Evolutionary conservation across 345 rosid genomes (phyloP).

Genomic region (Tarenaya hassleriana): DNA sequence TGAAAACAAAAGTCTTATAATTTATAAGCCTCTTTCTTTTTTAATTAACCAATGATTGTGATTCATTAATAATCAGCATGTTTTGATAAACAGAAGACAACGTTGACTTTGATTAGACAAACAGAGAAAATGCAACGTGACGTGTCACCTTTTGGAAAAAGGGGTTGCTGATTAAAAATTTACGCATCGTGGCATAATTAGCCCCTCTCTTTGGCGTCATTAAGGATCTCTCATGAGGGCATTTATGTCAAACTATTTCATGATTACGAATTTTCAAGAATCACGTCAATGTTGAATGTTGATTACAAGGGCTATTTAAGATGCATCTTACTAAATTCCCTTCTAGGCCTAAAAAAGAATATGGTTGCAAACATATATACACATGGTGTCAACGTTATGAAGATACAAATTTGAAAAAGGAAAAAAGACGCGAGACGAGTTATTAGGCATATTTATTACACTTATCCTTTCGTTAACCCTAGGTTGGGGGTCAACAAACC

Average conservation of each 20-base stretch:
- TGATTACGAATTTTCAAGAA: too few relatives aligned
- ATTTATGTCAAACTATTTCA: too few relatives aligned
- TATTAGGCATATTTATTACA: constrained; percentile 39
- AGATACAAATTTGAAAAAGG: constrained; percentile 27
- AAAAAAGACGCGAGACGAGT: constrained; percentile 32
- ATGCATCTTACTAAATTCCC: too few relatives aligned
- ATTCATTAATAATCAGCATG: not conserved
- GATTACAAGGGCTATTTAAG: too few relatives aligned
- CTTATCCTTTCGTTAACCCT: constrained; percentile 32
- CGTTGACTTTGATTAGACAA: constrained; percentile 1
- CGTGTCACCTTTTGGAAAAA: constrained; percentile 9
- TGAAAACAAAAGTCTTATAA: too few relatives aligned
- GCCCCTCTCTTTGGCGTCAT: too few relatives aligned
- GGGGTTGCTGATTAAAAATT: not conserved
- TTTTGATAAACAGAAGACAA: too few relatives aligned
- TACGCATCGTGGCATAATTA: not conserved
- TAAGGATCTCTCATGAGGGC: too few relatives aligned
- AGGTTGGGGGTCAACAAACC: constrained; percentile 38
- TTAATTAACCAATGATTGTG: not conserved
- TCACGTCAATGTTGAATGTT: too few relatives aligned
- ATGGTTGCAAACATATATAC: too few relatives aligned
- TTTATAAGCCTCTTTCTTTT: not conserved
- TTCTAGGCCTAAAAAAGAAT: too few relatives aligned
- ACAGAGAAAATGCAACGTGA: not conserved
- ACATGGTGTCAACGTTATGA: constrained; percentile 28